Base-by-base conservation (phyloP, 129 eudicot genomes). In the Chrysanthemum lavandulifolium region DNA sequence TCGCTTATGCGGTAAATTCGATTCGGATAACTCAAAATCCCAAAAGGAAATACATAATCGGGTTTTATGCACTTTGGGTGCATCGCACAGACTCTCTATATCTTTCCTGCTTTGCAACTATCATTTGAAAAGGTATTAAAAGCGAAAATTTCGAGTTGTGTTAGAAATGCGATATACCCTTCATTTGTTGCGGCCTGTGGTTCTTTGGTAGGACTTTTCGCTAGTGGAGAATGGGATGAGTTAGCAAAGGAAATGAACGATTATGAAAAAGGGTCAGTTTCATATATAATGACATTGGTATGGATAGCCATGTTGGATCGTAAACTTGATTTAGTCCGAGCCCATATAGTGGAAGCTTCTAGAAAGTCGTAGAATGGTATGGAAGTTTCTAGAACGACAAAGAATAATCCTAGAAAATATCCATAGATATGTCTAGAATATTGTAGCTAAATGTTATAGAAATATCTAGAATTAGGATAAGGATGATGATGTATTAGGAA, bases 41-140 rank as follows among this genome's bases (percentile, higher is more conserved):
- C 84, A 0, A 78, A 72, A 69, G 74, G 79, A 85, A 85, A 40
- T 85, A 85, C 64, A 62, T 72, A 2, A 74, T 85, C 47, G 89
- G 89, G 69, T 85, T 85, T 48, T 82, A 21, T 85, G 86, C 75
- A 85, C 89, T 13, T 13, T 85, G 31, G 89, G 86, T 25, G 89
- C 89, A 31, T 85, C 10, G 45, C 43, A n/a, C n/a, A n/a, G 5
- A 82, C 33, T 76, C 89, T 27, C 33, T 87, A 14, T 79, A 72
- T 69, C 85, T 87, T 15, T 87, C 93, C 52, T 52, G 84, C n/a
- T 33, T 29, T 79, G 19, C 89, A 87, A 64, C 52, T 84, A 51
- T 79, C 82, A 6, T 84, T 87, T 79, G 78, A 84, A 76, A 87
- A 79, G 12, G 74, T 84, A 11, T 25, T 87, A 87, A 82, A 47